Base-by-base conservation (phyloP, 2,329 filamentous ascomycete genomes). In the Sphaerulina vaccinii region DNA sequence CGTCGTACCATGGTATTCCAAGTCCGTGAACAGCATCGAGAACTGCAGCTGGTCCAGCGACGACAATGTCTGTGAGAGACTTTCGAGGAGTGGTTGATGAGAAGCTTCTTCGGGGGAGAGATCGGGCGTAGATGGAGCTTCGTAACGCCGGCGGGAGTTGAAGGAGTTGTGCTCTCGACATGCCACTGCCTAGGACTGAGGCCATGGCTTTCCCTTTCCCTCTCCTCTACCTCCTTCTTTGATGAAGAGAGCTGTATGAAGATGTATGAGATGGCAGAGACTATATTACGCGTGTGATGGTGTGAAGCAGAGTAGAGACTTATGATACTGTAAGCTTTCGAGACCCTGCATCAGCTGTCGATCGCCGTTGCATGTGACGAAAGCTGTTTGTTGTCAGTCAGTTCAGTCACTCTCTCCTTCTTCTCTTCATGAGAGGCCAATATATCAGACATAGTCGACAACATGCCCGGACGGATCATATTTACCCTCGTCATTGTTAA, bases 1-100 rank as follows among this genome's bases (percentile, higher is more conserved):
- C 63, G 10, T 62, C 63, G 15, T 47, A 67, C 66, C 66, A 70
- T 9, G 67, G 65, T 9, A 68, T 42, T n/a, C 66, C 62, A 13
- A 54, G 24, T 19, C 36, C 32, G 44, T 70, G 66, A 4, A 69
- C 24, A 29, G 22, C 39, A 47, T 67, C 58, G 41, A 70, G 54
- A 13, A 64, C 18, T 24, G 47, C 43, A 10, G 51, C 49, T 18
- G 62, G 61, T 10, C 41, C 16, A n/a, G 41, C 11, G 47, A 54
- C 42, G 27, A 44, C 38, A 3, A 45, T 13, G 32, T 57, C 42
- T 16, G 24, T 15, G 18, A 52, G 33, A 32, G 43, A 29, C 23
- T 51, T 51, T 18, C 54, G 55, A 3, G 55, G 35, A 15, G 59
- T 21, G 2, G 63, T 55, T 3, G 60, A 56, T 15, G 65, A 63